Base-by-base conservation (phyloP, 495 filamentous ascomycete species). In the Filosporella fistucella region DNA sequence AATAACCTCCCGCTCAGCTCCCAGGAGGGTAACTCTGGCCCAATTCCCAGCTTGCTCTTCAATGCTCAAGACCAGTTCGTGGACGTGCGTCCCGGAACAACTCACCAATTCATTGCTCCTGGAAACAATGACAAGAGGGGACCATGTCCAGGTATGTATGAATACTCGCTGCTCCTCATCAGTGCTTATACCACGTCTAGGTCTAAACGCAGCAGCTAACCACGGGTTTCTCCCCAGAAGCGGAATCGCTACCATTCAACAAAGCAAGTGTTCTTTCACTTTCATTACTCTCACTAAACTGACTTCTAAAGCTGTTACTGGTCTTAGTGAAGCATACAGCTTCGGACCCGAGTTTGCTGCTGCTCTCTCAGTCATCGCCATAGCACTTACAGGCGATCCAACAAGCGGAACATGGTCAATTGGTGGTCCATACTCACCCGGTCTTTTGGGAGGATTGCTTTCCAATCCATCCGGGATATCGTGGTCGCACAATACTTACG, bases 261-360 rank as follows among this genome's bases (percentile, higher is more conserved):
- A 45, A 21, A 36, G n/a, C 9, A 30, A 8, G 28, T 30, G 8
- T 8, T n/a, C 8, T 30, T 30, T 8, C 8, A n/a, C 8, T 30
- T 8, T 30, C 28, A 8, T 30, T 30, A 8, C 28, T 8, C 28
- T n/a, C 8, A 8, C 28, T 8, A n/a, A 30, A 30, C 8, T 8
- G 8, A 30, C 8, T 30, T 30, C 28, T 30, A 30, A 30, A 8
- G 8, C 28, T 30, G 32, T 45, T 23, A 21, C 43, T 35, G 43
- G 39, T 12, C 9, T 28, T 4, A 12, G n/a, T n/a, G 14, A 44
- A 66, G 68, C 69, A 4, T 75, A 68, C 37, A 70, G 69, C 6
- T 75, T 79, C 70, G 67, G 64, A 11, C 23, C 68, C 11, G 76
- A 78, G 42, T 55, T 78, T 11, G 71, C 62, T 1, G 62, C 65